These are phyloP conservation scores for Quambalaria eucalypti DNA, from an alignment of 1,284 basidiomycete species.

Conservation along the genomic window DNA sequence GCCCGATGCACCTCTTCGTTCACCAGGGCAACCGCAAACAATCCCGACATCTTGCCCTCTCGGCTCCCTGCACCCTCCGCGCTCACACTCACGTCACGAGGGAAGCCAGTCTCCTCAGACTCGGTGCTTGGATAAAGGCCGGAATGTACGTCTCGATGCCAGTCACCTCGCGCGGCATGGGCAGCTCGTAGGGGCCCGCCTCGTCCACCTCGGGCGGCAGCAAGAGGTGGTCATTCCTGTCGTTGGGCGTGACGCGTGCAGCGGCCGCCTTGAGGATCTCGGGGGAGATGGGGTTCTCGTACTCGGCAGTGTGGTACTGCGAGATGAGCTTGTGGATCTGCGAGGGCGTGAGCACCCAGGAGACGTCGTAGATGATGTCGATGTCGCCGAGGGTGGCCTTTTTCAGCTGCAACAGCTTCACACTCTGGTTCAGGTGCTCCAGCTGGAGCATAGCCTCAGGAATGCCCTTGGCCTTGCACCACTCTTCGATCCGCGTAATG, in stretches of 20 bases:
- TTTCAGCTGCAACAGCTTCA: constrained; percentile 94
- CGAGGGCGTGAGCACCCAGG: constrained; percentile 98
- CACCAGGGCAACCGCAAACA: too few relatives aligned
- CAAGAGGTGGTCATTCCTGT: constrained; percentile 45
- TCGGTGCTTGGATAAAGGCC: constrained; percentile 42
- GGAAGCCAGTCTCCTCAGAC: constrained; percentile 36
- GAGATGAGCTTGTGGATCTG: constrained; percentile 98
- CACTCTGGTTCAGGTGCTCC: constrained; percentile 98
- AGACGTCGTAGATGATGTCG: constrained; percentile 95
- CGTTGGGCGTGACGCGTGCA: constrained; percentile 43
- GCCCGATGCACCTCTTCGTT: too few relatives aligned
- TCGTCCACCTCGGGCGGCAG: constrained; percentile 46
- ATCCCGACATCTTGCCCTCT: too few relatives aligned
- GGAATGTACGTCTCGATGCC: constrained; percentile 47
- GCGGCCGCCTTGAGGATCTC: constrained; percentile 47
- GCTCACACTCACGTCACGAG: constrained; percentile 44
- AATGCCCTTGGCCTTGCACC: constrained; percentile 65
- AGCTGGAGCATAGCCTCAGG: constrained; percentile 94
- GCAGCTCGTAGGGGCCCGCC: constrained; percentile 45
- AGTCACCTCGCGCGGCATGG: constrained; percentile 42
- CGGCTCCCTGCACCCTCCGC: too few relatives aligned
- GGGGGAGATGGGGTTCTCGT: constrained; percentile 56
- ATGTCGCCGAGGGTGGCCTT: constrained; percentile 70
- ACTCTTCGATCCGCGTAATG: constrained; percentile 71
- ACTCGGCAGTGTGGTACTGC: constrained; percentile 97